These are phyloP conservation scores for Triticum turgidum DNA, from an alignment of 176 grass and related monocot species.

Conservation along the genomic window DNA sequence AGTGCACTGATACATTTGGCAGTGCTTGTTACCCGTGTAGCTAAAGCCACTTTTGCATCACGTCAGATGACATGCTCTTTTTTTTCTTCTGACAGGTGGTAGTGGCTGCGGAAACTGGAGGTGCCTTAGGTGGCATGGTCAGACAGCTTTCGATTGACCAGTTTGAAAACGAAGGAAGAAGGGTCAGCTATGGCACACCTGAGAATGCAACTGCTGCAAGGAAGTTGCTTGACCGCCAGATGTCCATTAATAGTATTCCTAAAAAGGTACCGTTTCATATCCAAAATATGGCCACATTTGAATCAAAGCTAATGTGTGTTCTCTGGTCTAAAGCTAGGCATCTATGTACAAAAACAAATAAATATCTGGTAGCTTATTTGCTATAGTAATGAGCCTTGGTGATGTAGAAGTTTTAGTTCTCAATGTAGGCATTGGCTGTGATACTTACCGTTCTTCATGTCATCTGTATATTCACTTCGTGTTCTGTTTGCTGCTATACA, in stretches of 20 bases:
- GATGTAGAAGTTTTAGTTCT: neutral
- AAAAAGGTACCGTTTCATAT: constrained; percentile 70
- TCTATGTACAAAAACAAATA: constrained; percentile 7
- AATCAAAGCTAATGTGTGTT: neutral
- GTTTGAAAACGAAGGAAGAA: constrained; percentile 98
- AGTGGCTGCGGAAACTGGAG: constrained; percentile 95
- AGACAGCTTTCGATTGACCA: constrained; percentile 98
- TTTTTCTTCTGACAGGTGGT: constrained; percentile 58
- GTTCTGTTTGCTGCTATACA: constrained; percentile 27
- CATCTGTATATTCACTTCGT: constrained; percentile 10
- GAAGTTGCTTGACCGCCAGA: constrained; percentile 92
- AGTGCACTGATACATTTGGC: neutral
- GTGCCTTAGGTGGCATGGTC: constrained; percentile 96
- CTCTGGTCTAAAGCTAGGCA: constrained; percentile 15
- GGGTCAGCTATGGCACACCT: constrained; percentile 96
- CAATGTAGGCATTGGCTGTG: constrained; percentile 5
- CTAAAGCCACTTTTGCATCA: constrained; percentile 20
- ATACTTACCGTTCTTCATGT: neutral
- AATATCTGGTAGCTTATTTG: neutral
- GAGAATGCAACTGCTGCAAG: constrained; percentile 92
- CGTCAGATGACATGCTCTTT: constrained; percentile 1
- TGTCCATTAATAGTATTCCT: constrained; percentile 96
- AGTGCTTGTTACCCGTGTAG: neutral
- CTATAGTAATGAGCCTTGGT: neutral
- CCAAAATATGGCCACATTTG: neutral